Evolutionary conservation across 1,284 basidiomycete genomes (phyloP), one percentile per base, ranked within the genome.

Genomic region (Leccinum ponderosum): DNA sequence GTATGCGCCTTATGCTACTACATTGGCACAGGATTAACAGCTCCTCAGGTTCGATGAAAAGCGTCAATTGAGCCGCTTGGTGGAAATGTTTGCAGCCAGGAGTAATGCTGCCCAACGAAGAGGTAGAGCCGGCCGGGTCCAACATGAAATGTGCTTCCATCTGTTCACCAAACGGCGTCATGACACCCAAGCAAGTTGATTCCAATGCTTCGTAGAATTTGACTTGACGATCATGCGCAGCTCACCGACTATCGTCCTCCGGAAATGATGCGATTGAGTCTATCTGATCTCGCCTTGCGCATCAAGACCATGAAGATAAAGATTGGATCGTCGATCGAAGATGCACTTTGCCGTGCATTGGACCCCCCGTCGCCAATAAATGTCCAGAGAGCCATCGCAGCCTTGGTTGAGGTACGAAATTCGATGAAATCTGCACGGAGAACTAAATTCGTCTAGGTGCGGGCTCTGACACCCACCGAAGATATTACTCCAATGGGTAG

Each of bases 251-350:
- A 96, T 73, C 95, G 96, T 2, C 83, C 95, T 51, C 97, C 97
- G 0, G 97, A 99, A 76, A 99, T 99, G 87, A 88, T 94, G 76
- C 87, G 97, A 25, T 81, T 99, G 4, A 97, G 96, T 65, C 80
- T 99, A 29, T 96, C 97, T 60, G 95, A 98, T 73, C 84, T 99
- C 17, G 94, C 95, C 0, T 81, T 99, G 54, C 90, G 95, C 55
- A 98, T 97, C 78, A 99, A 99, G 79, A 97, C 98, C 63, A 93
- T 99, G 86, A 95, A 93, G 70, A 82, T 97, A 51, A 91, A 93
- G 66, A 78, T 98, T 50, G 97, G 96, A n/a, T 78, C 81, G 7
- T 89, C 91, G 0, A 95, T 99, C 60, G 95, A 97, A 73, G 93
- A 97, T 62, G 94, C 95, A 1, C 81, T 99, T 1, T 86, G 89